A percentile compares a stretch with the other conserved stretches of the same genome.
Conservation (phyloP, 805 yeast genomes). For the Metschnikowia henanensis region DNA sequence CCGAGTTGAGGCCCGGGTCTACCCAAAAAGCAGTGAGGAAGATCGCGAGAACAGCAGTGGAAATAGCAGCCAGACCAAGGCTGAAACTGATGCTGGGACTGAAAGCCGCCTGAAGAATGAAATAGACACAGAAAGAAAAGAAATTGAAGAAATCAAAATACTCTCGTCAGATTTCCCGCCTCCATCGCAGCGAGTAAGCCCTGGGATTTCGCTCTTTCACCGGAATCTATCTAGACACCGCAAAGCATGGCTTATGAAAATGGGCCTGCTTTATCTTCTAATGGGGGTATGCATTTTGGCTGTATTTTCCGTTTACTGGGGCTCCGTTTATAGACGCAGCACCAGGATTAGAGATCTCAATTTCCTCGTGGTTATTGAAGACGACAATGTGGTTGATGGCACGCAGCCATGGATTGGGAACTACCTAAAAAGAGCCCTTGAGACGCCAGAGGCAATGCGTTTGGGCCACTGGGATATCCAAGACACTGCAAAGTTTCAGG, state of each 20-base stretch:
- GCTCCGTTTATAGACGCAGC: slow-evolving; percentile 36
- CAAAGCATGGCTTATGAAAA: slow-evolving; percentile 17
- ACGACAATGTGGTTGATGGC: slow-evolving; percentile 23
- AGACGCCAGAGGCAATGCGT: slow-evolving; percentile 18
- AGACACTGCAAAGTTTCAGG: slow-evolving; percentile 27
- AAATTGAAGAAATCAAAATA: too few relatives aligned
- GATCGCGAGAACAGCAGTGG: too few relatives aligned
- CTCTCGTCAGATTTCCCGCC: too few relatives aligned
- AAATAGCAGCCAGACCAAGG: too few relatives aligned
- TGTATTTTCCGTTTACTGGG: slow-evolving; percentile 51
- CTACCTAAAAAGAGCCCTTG: slow-evolving; percentile 15
- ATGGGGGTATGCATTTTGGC: slow-evolving; percentile 39
- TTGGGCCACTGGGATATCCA: slow-evolving; percentile 39
- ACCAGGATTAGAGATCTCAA: slow-evolving; percentile 31
- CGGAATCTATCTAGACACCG: slow-evolving; percentile 23
- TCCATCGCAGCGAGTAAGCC: too few relatives aligned
- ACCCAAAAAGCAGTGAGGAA: too few relatives aligned
- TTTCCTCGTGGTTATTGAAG: slow-evolving; percentile 41
- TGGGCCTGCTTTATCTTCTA: slow-evolving; percentile 23
- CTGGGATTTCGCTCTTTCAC: slow-evolving; percentile 34
- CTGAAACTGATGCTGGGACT: too few relatives aligned
- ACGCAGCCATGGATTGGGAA: slow-evolving; percentile 31
- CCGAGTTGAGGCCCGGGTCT: too few relatives aligned
- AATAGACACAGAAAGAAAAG: too few relatives aligned
- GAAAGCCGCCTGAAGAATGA: too few relatives aligned